phyloP scores from a whole-genome alignment of 2,329 filamentous ascomycete genomes.

The Hirsutella thompsonii region DNA sequence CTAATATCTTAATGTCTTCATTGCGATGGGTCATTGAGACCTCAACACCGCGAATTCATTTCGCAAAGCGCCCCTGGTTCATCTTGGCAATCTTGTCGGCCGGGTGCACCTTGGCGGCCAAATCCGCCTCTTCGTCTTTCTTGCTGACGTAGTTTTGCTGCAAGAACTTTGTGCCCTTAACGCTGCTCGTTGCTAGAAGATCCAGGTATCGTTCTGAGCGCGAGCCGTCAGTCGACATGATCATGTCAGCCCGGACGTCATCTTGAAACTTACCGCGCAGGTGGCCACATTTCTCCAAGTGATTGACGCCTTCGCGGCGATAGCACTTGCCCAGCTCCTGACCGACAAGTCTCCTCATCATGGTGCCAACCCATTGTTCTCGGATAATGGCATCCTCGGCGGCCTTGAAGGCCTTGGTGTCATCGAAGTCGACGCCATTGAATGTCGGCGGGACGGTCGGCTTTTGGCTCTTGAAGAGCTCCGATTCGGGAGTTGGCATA shows the following conservation, averaged over 20 bases:
- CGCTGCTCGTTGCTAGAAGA: conserved; percentile 61
- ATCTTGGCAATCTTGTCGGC: conserved; percentile 25
- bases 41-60: conserved; percentile 8
- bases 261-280: conserved; percentile 49
- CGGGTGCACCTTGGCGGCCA: conserved; percentile 24
- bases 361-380: conserved; percentile 80
- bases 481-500: conserved; percentile 79
- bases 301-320: conserved; percentile 71
- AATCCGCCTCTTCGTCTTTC: conserved; percentile 27
- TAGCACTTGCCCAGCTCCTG: conserved; percentile 84
- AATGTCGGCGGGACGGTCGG: conserved; percentile 71
- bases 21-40: not conserved
- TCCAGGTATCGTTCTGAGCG: conserved; percentile 62
- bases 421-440: conserved; percentile 76
- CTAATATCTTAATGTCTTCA: not conserved
- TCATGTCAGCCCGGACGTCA: not conserved
- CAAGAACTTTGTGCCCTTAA: conserved; percentile 68
- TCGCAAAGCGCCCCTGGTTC: conserved; percentile 20
- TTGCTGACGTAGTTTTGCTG: conserved; percentile 63
- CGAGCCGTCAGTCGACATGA: conserved; percentile 3
- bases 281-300: conserved; percentile 74
- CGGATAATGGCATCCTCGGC: conserved; percentile 72
- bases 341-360: conserved; percentile 75
- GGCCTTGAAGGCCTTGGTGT: conserved; percentile 67
- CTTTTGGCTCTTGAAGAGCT: conserved; percentile 71